Evolutionary conservation across 139 green algal species (phyloP).

Genomic region (Desmodesmus armatus): DNA sequence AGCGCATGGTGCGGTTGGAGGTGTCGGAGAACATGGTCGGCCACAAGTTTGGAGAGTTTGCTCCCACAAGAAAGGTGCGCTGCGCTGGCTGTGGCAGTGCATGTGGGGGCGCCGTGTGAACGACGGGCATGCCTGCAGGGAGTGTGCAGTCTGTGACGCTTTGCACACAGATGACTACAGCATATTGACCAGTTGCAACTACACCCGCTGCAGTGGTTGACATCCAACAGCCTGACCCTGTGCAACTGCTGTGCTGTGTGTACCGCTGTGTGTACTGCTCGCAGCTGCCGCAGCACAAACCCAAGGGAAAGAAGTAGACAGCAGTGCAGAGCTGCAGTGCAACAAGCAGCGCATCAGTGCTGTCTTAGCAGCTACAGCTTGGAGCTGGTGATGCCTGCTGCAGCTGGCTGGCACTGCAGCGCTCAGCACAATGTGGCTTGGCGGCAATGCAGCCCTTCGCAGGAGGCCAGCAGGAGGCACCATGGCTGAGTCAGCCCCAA

Average conservation of each 20-base stretch:
- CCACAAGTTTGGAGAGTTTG: slow-evolving; percentile 70
- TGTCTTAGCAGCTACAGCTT: too few relatives aligned
- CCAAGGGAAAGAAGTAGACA: slow-evolving; percentile 19
- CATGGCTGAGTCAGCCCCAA: neutral
- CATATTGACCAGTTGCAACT: too few relatives aligned
- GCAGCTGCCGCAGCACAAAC: slow-evolving; percentile 23
- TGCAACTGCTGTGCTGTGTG: too few relatives aligned
- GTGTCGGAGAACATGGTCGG: slow-evolving; percentile 69
- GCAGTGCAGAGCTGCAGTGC: slow-evolving; percentile 9
- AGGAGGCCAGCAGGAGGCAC: neutral
- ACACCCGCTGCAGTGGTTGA: too few relatives aligned
- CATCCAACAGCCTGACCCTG: too few relatives aligned
- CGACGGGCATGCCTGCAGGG: too few relatives aligned
- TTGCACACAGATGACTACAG: too few relatives aligned
- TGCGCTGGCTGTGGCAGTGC: too few relatives aligned
- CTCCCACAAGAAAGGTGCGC: slow-evolving; percentile 52
- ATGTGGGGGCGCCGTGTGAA: neutral
- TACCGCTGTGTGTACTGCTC: too few relatives aligned
- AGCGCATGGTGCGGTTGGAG: slow-evolving; percentile 45
- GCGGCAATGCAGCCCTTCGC: neutral
- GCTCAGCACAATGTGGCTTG: neutral
- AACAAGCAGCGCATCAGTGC: neutral
- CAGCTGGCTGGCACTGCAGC: neutral
- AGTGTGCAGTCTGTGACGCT: too few relatives aligned
- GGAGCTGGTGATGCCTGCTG: neutral